Evolutionary conservation across 345 rosid species (phyloP).

Genomic region (Raphanus sativus): DNA sequence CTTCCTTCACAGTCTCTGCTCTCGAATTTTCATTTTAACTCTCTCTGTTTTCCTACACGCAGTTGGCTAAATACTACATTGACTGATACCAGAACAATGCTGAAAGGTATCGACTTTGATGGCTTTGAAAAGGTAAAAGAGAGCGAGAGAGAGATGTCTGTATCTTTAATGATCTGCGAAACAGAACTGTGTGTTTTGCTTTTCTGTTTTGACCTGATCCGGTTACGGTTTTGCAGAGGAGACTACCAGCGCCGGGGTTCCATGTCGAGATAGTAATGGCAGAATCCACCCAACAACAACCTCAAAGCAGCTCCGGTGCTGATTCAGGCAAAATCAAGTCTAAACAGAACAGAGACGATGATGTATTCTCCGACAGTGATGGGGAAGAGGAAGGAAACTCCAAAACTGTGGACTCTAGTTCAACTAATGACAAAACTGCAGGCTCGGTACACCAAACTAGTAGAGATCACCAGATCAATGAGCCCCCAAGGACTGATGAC

Average conservation of each 20-base stretch:
- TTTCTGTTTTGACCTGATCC: background rate
- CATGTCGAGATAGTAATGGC: constrained; percentile 76
- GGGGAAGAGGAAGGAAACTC: constrained; percentile 58
- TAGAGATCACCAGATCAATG: constrained; percentile 15
- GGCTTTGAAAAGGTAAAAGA: constrained; percentile 81
- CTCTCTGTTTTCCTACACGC: constrained; percentile 20
- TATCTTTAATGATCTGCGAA: constrained; percentile 1
- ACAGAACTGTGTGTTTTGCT: background rate
- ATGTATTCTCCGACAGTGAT: constrained; percentile 82
- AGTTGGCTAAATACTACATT: constrained; percentile 91
- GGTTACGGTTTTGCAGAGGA: constrained; percentile 50
- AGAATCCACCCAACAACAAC: constrained; percentile 45
- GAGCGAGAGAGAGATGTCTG: background rate
- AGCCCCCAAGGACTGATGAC: constrained; percentile 1
- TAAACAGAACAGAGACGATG: constrained; percentile 51
- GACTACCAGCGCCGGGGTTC: constrained; percentile 89
- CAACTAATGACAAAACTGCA: constrained; percentile 25
- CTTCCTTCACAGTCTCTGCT: constrained; percentile 3
- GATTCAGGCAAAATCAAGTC: constrained; percentile 34
- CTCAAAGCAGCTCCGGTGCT: constrained; percentile 28
- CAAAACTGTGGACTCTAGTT: constrained; percentile 28
- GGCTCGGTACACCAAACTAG: constrained; percentile 14
- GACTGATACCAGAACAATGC: constrained; percentile 73
- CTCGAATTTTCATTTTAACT: background rate
- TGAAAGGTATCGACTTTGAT: constrained; percentile 70